These are phyloP conservation scores for Naganishia cerealis DNA, from an alignment of 1,284 basidiomycete genomes.

Conservation along the genomic window DNA sequence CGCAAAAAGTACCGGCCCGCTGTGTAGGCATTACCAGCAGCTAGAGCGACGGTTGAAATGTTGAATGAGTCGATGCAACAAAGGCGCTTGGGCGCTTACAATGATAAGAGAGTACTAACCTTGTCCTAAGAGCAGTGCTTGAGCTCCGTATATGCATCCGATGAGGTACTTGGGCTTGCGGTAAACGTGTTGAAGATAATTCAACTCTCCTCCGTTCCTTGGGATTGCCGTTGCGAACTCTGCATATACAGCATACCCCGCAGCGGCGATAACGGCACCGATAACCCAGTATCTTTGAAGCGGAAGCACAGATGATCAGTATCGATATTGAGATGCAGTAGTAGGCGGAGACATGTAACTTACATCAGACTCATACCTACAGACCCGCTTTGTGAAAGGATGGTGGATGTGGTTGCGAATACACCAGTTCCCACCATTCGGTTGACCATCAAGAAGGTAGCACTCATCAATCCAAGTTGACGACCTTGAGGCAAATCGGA, in stretches of 20 bases:
- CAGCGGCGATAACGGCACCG: slow-evolving; percentile 27
- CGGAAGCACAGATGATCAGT: background rate
- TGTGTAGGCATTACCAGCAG: slow-evolving; percentile 27
- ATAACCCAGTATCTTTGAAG: slow-evolving; percentile 29
- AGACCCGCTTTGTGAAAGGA: slow-evolving; percentile 25
- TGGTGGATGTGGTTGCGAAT: slow-evolving; percentile 30
- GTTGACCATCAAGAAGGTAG: slow-evolving; percentile 30
- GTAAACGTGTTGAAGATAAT: slow-evolving; percentile 30
- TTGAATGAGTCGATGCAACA: background rate
- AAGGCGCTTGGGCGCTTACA: too few relatives aligned
- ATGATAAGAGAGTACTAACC: background rate
- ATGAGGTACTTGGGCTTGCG: slow-evolving; percentile 28
- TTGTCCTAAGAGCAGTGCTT: slow-evolving; percentile 30
- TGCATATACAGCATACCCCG: slow-evolving; percentile 27
- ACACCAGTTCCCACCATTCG: slow-evolving; percentile 33
- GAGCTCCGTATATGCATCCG: slow-evolving; percentile 22
- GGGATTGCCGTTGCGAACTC: slow-evolving; percentile 30
- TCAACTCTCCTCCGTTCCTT: slow-evolving; percentile 31
- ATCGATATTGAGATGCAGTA: background rate
- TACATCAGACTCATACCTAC: slow-evolving; percentile 30
- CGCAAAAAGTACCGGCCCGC: slow-evolving; percentile 28
- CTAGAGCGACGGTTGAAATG: background rate
- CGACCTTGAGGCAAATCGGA: slow-evolving; percentile 13
- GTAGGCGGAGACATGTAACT: background rate
- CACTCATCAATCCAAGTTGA: slow-evolving; percentile 20